A percentile compares a stretch with the other conserved stretches of the same genome.
Evolutionary conservation across 1,284 basidiomycete species (phyloP).

Genomic region (Puccinia hordei): DNA sequence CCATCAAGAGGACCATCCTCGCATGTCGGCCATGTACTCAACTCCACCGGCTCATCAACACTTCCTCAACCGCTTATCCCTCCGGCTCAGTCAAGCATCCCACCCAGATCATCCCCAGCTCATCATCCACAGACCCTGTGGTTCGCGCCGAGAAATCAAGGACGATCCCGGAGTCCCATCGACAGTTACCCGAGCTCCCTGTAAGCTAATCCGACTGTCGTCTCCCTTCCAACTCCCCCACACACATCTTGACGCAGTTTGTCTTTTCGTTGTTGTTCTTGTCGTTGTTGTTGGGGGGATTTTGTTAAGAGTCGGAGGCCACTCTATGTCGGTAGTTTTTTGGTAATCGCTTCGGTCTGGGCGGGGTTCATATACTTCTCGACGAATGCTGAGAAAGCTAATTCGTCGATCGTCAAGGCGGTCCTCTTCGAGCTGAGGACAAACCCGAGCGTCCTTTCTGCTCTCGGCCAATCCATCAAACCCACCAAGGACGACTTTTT

Average conservation of each 20-base stretch:
- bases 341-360: conserved; percentile 36
- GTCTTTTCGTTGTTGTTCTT: not conserved
- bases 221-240: not conserved
- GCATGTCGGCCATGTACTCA: not conserved
- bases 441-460: conserved; percentile 2
- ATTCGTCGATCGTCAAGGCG: conserved; percentile 43
- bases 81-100: conserved; percentile 47
- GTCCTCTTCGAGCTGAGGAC: conserved; percentile 37
- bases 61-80: conserved; percentile 45
- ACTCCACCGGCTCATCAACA: conserved; percentile 2
- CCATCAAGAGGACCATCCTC: not conserved
- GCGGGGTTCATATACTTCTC: conserved; percentile 41
- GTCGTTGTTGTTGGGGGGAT: too few relatives aligned
- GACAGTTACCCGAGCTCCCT: conserved; percentile 21
- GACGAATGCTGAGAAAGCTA: conserved; percentile 44
- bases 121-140: not conserved
- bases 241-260: not conserved
- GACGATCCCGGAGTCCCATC: conserved; percentile 26
- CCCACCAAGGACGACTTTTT: conserved; percentile 39
- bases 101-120: conserved; percentile 16
- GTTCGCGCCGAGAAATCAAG: conserved; percentile 14
- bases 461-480: conserved; percentile 24
- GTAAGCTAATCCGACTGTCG: not conserved
- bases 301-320: conserved; percentile 30
- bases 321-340: conserved; percentile 29